phyloP scores from a whole-genome alignment of 768 basidiomycete species.

The Lentinula aciculospora region DNA sequence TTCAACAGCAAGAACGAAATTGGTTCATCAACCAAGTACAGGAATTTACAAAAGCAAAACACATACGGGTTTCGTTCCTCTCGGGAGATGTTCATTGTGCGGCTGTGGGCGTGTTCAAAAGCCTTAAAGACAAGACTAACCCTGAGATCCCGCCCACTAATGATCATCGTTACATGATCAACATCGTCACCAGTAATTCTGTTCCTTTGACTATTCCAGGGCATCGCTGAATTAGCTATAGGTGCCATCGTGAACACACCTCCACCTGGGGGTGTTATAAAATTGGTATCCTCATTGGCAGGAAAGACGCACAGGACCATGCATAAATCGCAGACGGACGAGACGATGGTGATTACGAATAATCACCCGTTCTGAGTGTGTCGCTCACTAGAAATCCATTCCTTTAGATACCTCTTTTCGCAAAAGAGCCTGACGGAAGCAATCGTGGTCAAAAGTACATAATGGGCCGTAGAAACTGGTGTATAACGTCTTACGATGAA shows the following conservation, averaged over 20 bases:
- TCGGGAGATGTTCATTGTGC: slow-evolving; percentile 94
- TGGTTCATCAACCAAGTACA: slow-evolving; percentile 81
- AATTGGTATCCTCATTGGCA: slow-evolving; percentile 76
- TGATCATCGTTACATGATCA: slow-evolving; percentile 90
- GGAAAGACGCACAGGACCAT: slow-evolving; percentile 83
- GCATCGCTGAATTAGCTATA: slow-evolving; percentile 18
- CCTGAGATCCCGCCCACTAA: slow-evolving; percentile 41
- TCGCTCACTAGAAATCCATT: background rate
- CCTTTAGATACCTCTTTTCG: slow-evolving; percentile 68
- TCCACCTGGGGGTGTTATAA: slow-evolving; percentile 75
- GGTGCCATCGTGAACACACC: slow-evolving; percentile 93
- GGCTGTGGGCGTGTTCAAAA: slow-evolving; percentile 75
- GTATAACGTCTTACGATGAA: slow-evolving; percentile 56
- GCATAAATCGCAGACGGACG: slow-evolving; percentile 79
- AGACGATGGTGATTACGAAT: slow-evolving; percentile 59
- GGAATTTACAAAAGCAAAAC: slow-evolving; percentile 53
- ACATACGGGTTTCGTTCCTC: slow-evolving; percentile 76
- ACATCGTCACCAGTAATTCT: slow-evolving; percentile 68
- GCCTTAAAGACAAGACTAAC: slow-evolving; percentile 46
- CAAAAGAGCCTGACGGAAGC: slow-evolving; percentile 69
- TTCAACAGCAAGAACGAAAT: slow-evolving; percentile 79
- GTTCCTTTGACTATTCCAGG: background rate
- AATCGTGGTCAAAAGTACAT: slow-evolving; percentile 74
- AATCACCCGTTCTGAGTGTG: background rate
- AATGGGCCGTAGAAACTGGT: slow-evolving; percentile 90